Evolutionary conservation across 2,329 filamentous ascomycete species (phyloP).

Genomic region (Ophiostoma novo-ulmi): DNA sequence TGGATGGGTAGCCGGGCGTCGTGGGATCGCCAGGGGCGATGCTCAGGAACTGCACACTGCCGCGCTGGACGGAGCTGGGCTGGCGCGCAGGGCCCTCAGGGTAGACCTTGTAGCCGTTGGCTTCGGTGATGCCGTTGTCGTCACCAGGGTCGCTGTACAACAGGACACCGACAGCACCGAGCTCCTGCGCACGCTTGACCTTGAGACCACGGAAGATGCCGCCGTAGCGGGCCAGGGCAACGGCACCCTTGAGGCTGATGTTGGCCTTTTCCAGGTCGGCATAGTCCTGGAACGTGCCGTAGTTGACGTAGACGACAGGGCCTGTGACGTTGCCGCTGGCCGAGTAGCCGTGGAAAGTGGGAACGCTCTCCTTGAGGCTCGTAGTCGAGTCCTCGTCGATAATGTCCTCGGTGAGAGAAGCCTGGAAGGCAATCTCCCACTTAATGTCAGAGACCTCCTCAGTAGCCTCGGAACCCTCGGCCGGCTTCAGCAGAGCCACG

Average conservation of each 20-base stretch:
- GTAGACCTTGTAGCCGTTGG: conserved; percentile 73
- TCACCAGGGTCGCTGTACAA: conserved; percentile 88
- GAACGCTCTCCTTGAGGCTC: conserved; percentile 64
- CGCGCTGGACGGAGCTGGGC: conserved; percentile 83
- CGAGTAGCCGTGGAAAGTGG: conserved; percentile 93
- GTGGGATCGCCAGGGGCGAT: conserved; percentile 70
- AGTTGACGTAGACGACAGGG: conserved; percentile 83
- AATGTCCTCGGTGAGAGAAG: conserved; percentile 76
- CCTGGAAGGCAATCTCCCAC: conserved; percentile 68
- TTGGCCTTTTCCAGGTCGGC: conserved; percentile 73
- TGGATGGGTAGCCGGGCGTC: conserved; percentile 88
- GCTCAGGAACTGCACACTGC: conserved; percentile 78
- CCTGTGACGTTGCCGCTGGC: conserved; percentile 88
- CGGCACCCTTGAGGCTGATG: conserved; percentile 73
- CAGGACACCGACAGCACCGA: conserved; percentile 80
- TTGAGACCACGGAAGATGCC: conserved; percentile 84
- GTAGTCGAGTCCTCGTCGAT: conserved; percentile 78
- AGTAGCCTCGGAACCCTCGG: conserved; percentile 29
- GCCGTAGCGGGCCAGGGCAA: conserved; percentile 82
- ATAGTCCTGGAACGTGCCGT: conserved; percentile 80
- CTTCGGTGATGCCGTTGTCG: conserved; percentile 74
- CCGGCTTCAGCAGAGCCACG: conserved; percentile 58
- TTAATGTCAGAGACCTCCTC: conserved; percentile 25
- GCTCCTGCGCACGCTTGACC: conserved; percentile 83
- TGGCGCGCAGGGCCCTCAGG: conserved; percentile 82